Evolutionary conservation across 257 asterid species (phyloP).

Genomic region (Mitragyna speciosa): DNA sequence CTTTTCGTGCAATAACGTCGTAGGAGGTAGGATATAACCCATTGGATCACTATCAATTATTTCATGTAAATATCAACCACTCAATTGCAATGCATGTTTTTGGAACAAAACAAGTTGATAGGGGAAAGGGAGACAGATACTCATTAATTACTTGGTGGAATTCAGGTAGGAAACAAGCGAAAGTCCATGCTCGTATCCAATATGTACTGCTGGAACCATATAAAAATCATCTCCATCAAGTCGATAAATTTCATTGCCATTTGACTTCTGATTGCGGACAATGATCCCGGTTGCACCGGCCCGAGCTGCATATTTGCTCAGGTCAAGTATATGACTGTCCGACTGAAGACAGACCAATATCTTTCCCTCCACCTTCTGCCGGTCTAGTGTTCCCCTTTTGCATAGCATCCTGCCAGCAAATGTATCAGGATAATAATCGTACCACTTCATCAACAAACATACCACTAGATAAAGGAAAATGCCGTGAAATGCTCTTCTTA

Average conservation of each 20-base stretch:
- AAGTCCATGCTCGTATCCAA: slow-evolving; percentile 48
- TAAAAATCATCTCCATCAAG: slow-evolving; percentile 48
- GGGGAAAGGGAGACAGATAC: too few species aligned
- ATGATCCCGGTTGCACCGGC: slow-evolving; percentile 77
- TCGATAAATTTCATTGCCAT: slow-evolving; percentile 25
- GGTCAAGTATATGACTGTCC: too few species aligned
- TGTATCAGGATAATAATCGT: too few species aligned
- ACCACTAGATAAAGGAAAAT: too few species aligned
- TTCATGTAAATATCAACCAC: too few species aligned
- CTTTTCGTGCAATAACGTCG: slow-evolving; percentile 10
- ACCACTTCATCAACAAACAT: too few species aligned
- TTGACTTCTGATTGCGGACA: slow-evolving; percentile 33
- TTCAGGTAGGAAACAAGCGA: slow-evolving; percentile 40
- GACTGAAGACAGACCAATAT: slow-evolving; percentile 57
- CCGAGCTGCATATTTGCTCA: slow-evolving; percentile 33
- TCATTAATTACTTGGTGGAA: slow-evolving; percentile 32
- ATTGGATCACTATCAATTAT: slow-evolving; percentile 42
- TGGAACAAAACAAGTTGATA: too few species aligned
- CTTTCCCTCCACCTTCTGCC: slow-evolving; percentile 48
- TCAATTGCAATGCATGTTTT: too few species aligned
- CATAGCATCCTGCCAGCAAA: slow-evolving; percentile 46
- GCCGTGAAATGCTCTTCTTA: slow-evolving; percentile 18
- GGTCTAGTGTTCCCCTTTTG: slow-evolving; percentile 35
- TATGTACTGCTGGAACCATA: slow-evolving; percentile 51
- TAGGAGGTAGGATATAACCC: slow-evolving; percentile 45